Conservation (phyloP, 2,329 filamentous ascomycete genomes). For the Tympanopsis confertula region DNA sequence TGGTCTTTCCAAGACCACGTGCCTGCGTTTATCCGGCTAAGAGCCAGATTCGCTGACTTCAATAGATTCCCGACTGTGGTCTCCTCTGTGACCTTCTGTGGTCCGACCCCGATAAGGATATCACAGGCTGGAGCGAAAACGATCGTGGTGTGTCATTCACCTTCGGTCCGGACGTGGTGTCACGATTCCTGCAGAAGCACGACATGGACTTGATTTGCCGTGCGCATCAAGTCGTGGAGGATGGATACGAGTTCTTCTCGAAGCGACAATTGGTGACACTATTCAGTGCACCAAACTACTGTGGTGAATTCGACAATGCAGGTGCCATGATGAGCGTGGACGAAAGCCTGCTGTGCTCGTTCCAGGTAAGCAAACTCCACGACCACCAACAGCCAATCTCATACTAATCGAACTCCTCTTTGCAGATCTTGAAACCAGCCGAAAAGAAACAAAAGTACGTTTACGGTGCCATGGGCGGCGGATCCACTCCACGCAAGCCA, state of each 20-base stretch:
- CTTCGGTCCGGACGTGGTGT: slow-evolving; percentile 66
- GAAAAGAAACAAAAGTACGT: slow-evolving; percentile 84
- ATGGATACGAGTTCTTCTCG: slow-evolving; percentile 72
- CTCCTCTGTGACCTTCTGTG: slow-evolving; percentile 67
- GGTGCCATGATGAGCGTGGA: slow-evolving; percentile 75
- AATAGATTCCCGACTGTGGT: slow-evolving; percentile 64
- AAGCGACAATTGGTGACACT: slow-evolving; percentile 67
- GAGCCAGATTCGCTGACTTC: neutral
- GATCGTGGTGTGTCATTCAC: slow-evolving; percentile 70
- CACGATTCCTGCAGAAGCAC: slow-evolving; percentile 67
- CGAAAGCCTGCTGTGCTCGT: slow-evolving; percentile 66
- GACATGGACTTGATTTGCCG: slow-evolving; percentile 73
- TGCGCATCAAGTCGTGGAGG: slow-evolving; percentile 68
- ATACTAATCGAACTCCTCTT: neutral
- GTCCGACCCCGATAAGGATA: slow-evolving; percentile 72
- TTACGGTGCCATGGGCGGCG: slow-evolving; percentile 49
- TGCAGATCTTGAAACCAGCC: slow-evolving; percentile 64
- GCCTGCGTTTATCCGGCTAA: neutral
- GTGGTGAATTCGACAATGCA: slow-evolving; percentile 69
- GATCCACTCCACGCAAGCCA: slow-evolving; percentile 53
- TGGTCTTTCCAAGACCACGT: too few species aligned
- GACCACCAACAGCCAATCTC: neutral
- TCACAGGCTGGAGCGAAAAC: slow-evolving; percentile 70
- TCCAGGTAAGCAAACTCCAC: slow-evolving; percentile 45
- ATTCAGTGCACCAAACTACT: slow-evolving; percentile 70